Percentiles rank a stretch among this genome's conserved stretches.
phyloP scores from a whole-genome alignment of 768 basidiomycete species.

The Polyporus arcularius region DNA sequence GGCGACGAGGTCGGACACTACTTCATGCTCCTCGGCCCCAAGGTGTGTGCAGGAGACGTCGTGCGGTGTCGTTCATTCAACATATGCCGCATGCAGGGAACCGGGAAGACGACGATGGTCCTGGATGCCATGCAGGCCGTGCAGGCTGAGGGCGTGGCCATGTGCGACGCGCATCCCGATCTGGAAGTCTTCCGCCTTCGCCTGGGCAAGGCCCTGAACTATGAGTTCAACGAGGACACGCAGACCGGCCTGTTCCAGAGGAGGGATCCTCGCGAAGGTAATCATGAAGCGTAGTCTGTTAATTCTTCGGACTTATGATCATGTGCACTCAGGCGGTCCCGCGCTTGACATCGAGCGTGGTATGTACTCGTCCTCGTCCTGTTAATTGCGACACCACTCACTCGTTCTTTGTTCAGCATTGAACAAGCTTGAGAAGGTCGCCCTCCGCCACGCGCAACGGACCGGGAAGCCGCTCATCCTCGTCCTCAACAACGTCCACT shows the following conservation, averaged over 20 bases:
- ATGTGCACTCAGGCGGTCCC: slow-evolving; percentile 55
- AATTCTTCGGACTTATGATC: not conserved
- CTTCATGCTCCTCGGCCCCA: slow-evolving; percentile 75
- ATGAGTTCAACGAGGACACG: slow-evolving; percentile 83
- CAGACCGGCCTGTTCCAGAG: slow-evolving; percentile 81
- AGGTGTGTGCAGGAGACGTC: slow-evolving; percentile 42
- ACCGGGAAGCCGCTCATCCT: slow-evolving; percentile 73
- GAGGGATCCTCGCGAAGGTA: slow-evolving; percentile 80
- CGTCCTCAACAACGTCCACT: slow-evolving; percentile 79
- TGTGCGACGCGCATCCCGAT: slow-evolving; percentile 85
- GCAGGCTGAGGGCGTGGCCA: slow-evolving; percentile 69
- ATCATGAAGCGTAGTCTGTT: not conserved
- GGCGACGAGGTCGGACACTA: slow-evolving; percentile 75
- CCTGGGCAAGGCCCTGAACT: slow-evolving; percentile 83
- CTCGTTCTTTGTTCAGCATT: slow-evolving; percentile 45
- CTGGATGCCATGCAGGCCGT: slow-evolving; percentile 77
- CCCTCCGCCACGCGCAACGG: slow-evolving; percentile 57
- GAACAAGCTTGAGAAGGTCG: slow-evolving; percentile 87
- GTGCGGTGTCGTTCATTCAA: no score
- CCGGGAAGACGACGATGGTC: slow-evolving; percentile 83
- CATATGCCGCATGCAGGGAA: slow-evolving; percentile 42
- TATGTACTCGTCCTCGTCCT: slow-evolving; percentile 24
- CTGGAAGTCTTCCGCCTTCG: slow-evolving; percentile 85
- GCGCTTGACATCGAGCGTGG: slow-evolving; percentile 83
- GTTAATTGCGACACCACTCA: not conserved